Percentiles rank a stretch among this genome's conserved stretches.
Conservation (phyloP, 768 basidiomycete genomes). For the Suillus subaureus region DNA sequence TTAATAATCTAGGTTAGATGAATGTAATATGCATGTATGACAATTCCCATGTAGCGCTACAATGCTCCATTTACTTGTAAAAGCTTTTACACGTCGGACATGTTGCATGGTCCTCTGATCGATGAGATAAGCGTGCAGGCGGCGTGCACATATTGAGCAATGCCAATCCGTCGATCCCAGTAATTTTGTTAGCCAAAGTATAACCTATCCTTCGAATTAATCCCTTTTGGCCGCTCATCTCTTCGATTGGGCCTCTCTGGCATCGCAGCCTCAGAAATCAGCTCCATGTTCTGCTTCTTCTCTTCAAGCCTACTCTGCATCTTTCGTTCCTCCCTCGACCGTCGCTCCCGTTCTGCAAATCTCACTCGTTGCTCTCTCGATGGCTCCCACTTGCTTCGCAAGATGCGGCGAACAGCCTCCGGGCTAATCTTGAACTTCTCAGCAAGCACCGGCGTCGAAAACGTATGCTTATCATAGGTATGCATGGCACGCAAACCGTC, state of each 20-base stretch:
- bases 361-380: slow-evolving; percentile 51
- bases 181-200: slow-evolving; percentile 41
- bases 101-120: slow-evolving; percentile 2
- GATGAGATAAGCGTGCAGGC: neutral
- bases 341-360: slow-evolving; percentile 53
- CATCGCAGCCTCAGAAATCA: slow-evolving; percentile 26
- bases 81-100: neutral
- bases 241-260: slow-evolving; percentile 13
- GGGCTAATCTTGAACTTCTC: slow-evolving; percentile 77
- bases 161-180: slow-evolving; percentile 5
- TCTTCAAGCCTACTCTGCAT: slow-evolving; percentile 45
- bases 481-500: slow-evolving; percentile 73
- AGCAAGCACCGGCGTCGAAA: slow-evolving; percentile 69
- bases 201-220: slow-evolving; percentile 38
- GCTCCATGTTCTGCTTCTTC: slow-evolving; percentile 38
- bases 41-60: slow-evolving; percentile 14
- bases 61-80: slow-evolving; percentile 2
- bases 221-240: slow-evolving; percentile 22
- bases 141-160: neutral
- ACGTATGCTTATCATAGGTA: slow-evolving; percentile 60
- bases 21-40: slow-evolving; percentile 12
- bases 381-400: slow-evolving; percentile 76
- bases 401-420: slow-evolving; percentile 78
- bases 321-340: slow-evolving; percentile 41
- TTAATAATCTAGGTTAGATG: slow-evolving; percentile 16